These are phyloP conservation scores for Agaricus sinodeliciosus DNA, from an alignment of 768 basidiomycete species.

Conservation along the genomic window DNA sequence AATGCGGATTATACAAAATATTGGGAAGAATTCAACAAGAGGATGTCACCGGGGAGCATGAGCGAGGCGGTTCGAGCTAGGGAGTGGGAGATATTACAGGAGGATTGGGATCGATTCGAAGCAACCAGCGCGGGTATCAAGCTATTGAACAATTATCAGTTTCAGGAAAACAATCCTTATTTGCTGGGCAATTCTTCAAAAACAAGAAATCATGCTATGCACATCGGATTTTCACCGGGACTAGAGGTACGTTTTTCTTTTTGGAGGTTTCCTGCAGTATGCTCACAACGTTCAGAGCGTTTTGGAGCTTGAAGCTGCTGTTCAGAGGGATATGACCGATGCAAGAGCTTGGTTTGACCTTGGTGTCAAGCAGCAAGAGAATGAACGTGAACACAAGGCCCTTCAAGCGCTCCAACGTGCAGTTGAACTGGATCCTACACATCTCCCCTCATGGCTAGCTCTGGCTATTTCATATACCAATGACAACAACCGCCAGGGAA, in stretches of 20 bases:
- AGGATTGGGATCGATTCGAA: conserved; percentile 79
- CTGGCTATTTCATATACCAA: conserved; percentile 89
- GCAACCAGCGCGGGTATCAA: conserved; percentile 62
- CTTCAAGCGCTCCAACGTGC: conserved; percentile 79
- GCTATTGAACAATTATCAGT: conserved; percentile 54
- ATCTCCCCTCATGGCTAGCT: conserved; percentile 83
- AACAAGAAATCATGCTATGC: conserved; percentile 42
- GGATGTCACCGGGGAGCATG: conserved; percentile 11
- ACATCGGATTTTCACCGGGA: conserved; percentile 27
- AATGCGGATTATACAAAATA: conserved; percentile 60
- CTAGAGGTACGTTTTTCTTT: conserved; percentile 31
- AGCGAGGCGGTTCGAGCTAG: conserved; percentile 20
- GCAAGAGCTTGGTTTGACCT: conserved; percentile 84
- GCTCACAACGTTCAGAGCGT: conserved; percentile 50
- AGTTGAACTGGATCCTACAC: conserved; percentile 70
- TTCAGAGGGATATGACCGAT: conserved; percentile 68
- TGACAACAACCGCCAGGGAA: conserved; percentile 67
- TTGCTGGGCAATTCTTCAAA: conserved; percentile 51
- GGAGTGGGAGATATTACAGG: conserved; percentile 64
- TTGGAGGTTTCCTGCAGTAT: no score
- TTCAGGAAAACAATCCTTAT: conserved; percentile 78
- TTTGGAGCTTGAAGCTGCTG: conserved; percentile 83
- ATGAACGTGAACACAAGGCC: conserved; percentile 90
- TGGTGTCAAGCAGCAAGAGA: conserved; percentile 96
- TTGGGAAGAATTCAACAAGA: conserved; percentile 42